Evolutionary conservation across 148 eudicot genomes (phyloP), one percentile per base, ranked within the genome.

Genomic region (Cornus kousa): DNA sequence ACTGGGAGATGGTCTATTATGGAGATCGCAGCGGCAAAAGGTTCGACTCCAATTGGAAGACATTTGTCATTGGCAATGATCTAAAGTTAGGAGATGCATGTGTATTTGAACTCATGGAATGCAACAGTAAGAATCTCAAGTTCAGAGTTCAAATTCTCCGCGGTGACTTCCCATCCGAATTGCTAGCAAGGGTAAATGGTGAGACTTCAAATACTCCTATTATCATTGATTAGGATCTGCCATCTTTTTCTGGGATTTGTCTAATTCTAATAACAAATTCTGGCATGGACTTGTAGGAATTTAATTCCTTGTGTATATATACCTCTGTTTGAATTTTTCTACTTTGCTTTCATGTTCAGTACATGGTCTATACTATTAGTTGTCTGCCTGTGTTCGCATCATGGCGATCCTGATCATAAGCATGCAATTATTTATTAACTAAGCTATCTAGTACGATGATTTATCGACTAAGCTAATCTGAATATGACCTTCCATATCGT

Each of bases 1-100:
- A 39, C 20, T 90, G 93, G 93, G 70, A 83, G 73, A 80, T 57
- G 75, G 32, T 24, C 46, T 89, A 76, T 70, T 1, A 6, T 0
- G 83, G 85, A 53, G 55, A 66, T 69, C 3, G 72, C 75, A 17
- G 19, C 1, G 2, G 14, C 39, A 82, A 57, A 67, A 83, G 79
- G 67, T 81, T 89, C 10, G 79, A 78, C 74, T 0, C 32, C 7
- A 59, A 64, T 14, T 90, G 89, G 92, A 88, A 62, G 67, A 13
- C 11, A 35, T 87, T 87, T 80, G 86, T 57, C 6, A 68, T 40
- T 20, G 91, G 86, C 64, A 90, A 86, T 37, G 31, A 53, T 70
- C 86, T 90, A 57, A 71, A 78, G 60, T 68, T 59, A 12, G 90
- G 88, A 62, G 93, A 90, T 83, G 87, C 82, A 19, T 86, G 89